Evolutionary conservation across 1,139 yeast genomes (phyloP), one percentile per base, ranked within the genome.

Genomic region (Magnusiomyces clavatus): DNA sequence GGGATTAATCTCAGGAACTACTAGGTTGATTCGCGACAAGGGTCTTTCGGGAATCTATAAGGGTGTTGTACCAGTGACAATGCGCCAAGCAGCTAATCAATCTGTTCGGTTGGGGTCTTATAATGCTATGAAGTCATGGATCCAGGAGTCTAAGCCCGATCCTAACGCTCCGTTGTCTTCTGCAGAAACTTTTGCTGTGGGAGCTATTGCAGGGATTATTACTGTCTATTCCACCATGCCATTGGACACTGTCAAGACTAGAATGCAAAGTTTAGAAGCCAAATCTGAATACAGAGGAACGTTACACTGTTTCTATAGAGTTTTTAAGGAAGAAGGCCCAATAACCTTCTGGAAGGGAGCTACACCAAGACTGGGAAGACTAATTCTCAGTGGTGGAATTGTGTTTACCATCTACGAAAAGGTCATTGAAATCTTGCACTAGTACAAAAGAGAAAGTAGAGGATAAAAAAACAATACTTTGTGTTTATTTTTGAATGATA

Each of bases 161-260:
- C 69, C 71, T 1, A 56, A 52, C 10, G 81, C 83, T 57, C 95
- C 96, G 5, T 76, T 92, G 58, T 79, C 89, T 51, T 80, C 94
- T 2, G 80, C 77, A 1, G 75, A 89, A 57, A 92, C 97, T 0
- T 92, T 92, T 69, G 77, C 82, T 1, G 87, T 92, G 11, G 98
- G 98, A 43, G 88, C 97, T 1, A 77, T 88, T 62, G 96, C 97
- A 1, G 98, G 98, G 31, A 76, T 85, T 50, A 83, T 92, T 51
- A 92, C 98, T 24, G 98, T 92, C 16, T 92, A 92, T 69, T 75
- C 96, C 3, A 92, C 98, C 10, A 92, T 92, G 97, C 98, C 98
- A 11, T 83, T 92, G 42, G 98, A 92, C 67, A 92, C 97, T 0
- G 96, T 92, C 57, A 92, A 92, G 73, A 92, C 98, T 0, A 80